Percentiles rank a stretch among this genome's conserved stretches.
phyloP scores from a whole-genome alignment of 257 asterid species.

The Fraxinus excelsior region DNA sequence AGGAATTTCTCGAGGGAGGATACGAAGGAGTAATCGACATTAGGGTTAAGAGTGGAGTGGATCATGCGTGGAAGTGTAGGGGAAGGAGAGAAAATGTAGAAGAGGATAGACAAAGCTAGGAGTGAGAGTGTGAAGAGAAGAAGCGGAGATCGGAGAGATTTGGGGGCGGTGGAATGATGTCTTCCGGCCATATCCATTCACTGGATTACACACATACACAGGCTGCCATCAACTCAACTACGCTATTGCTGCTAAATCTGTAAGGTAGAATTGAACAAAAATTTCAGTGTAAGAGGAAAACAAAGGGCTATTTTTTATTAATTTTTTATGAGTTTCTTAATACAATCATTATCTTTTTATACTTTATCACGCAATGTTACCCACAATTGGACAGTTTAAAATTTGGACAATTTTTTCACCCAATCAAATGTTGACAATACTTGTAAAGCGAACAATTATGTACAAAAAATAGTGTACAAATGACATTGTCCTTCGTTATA shows the following conservation, averaged over 20 bases:
- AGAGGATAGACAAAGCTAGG: conserved; percentile 49
- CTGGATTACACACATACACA: background rate
- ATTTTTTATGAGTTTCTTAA: too few species aligned
- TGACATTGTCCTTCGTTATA: too few species aligned
- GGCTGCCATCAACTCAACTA: background rate
- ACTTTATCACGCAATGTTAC: too few species aligned
- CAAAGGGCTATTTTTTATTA: too few species aligned
- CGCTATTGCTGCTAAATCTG: background rate
- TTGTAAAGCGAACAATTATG: too few species aligned
- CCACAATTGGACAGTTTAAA: too few species aligned
- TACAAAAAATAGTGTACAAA: too few species aligned
- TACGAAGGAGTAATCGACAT: conserved; percentile 61
- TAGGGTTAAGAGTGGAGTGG: conserved; percentile 42
- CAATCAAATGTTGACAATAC: too few species aligned
- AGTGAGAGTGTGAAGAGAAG: conserved; percentile 39
- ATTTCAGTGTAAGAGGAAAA: too few species aligned
- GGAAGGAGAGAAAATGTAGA: conserved; percentile 42
- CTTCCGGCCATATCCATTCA: conserved; percentile 68
- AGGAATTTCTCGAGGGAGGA: conserved; percentile 81
- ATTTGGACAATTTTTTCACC: too few species aligned
- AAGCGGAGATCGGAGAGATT: conserved; percentile 55
- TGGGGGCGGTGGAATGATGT: conserved; percentile 37
- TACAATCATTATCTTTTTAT: too few species aligned
- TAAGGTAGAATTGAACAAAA: background rate
- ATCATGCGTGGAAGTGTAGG: conserved; percentile 23